These are phyloP conservation scores for Penicillium ucsense DNA, from an alignment of 495 filamentous ascomycete species.

Conservation along the genomic window DNA sequence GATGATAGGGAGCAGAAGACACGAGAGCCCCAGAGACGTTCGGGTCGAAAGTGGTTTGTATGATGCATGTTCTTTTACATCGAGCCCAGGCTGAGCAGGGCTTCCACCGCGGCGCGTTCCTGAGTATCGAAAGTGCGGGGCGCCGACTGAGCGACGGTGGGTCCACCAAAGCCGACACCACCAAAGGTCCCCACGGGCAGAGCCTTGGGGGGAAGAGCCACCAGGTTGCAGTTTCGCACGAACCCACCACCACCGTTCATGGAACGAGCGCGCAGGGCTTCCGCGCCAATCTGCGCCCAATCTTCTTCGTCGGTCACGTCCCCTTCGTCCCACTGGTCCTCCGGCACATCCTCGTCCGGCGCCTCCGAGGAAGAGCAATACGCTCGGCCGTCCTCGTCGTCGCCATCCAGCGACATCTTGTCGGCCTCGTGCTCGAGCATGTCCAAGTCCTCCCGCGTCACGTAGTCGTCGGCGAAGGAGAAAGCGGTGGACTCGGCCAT, in stretches of 20 bases:
- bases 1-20: constrained; percentile 1
- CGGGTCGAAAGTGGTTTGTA: too few species aligned
- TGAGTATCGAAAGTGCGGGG: constrained; percentile 30
- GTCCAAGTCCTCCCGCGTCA: constrained; percentile 40
- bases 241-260: constrained; percentile 35
- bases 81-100: constrained; percentile 74
- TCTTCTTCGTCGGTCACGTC: constrained; percentile 96
- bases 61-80: constrained; percentile 49
- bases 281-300: constrained; percentile 85
- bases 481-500: constrained; percentile 63
- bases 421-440: constrained; percentile 85
- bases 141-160: constrained; percentile 28
- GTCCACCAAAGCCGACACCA: constrained; percentile 2
- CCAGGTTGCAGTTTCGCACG: constrained; percentile 14
- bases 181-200: constrained; percentile 34
- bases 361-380: constrained; percentile 66
- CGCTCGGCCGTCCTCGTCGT: constrained; percentile 45
- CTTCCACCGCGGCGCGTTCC: constrained; percentile 78
- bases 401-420: constrained; percentile 89
- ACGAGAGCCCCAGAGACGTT: too few species aligned
- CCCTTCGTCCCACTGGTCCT: constrained; percentile 60
- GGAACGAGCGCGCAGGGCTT: constrained; percentile 66
- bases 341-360: constrained; percentile 47
- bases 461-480: constrained; percentile 57
- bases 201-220: constrained; percentile 17